Evolutionary conservation across 352 stramenopile genomes (phyloP), one percentile per base, ranked within the genome.

Genomic region (Phytopythium delawarense): DNA sequence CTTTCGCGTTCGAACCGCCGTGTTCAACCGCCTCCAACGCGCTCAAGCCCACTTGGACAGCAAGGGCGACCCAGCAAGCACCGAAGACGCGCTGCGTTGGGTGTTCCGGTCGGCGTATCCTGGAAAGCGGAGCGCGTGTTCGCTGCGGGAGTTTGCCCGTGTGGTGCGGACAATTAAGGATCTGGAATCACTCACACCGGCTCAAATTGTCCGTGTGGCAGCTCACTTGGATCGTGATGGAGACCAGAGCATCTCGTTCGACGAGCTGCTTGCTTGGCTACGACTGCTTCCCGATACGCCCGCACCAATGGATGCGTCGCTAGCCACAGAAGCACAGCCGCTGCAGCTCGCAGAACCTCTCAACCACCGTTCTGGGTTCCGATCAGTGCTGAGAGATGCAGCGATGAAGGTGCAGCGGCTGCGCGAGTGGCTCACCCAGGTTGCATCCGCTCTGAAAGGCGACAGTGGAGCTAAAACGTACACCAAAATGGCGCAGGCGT

Each of bases 241-340:
- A 11, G 76, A 93, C 53, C 49, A 62, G 9, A 74, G 62, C 28
- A 77, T 93, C 32, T 93, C 81, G 18, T 85, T 93, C 9, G 66
- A 89, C 15, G 84, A 93, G 44, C 58, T 93, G 25, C 57, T 93
- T 4, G n/a, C 68, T 7, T 93, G 81, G 81, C 66, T 93, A 39
- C 75, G 80, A 45, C 64, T 88, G 20, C 65, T 60, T 16, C 42
- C 65, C 7, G 34, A 21, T 1, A 4, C 23, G 21, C 13, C 28
- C 23, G 34, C 30, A n/a, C 7, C 46, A 8, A 45, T 39, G 16
- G 40, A 25, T 1, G 20, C 34, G 18, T 23, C 44, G 48, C 18
- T 16, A 21, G 28, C 28, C 25, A 12, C 23, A 54, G 8, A 15
- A 50, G 20, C 20, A 6, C 20, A n/a, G 28, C 25, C 20, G 16